Evolutionary conservation across 805 yeast genomes (phyloP).

Genomic region (Ogataea parapolymorpha): DNA sequence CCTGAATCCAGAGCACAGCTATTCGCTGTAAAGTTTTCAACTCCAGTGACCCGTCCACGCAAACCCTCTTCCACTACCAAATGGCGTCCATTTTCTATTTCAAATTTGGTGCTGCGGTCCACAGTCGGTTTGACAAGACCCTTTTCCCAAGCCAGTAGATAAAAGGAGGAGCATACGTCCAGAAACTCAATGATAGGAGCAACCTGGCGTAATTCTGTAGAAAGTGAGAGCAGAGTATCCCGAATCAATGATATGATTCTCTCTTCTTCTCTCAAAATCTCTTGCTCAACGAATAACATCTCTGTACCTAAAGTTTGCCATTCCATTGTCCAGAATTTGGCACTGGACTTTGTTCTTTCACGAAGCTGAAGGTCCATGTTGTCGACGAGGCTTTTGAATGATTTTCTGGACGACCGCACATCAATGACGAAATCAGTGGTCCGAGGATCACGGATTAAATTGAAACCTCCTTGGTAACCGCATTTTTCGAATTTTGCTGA

Average conservation of each 20-base stretch:
- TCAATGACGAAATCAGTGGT: conserved; percentile 28
- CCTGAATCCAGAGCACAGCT: conserved; percentile 35
- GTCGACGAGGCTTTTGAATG: conserved; percentile 9
- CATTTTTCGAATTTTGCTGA: conserved; percentile 6
- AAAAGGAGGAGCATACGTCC: conserved; percentile 73
- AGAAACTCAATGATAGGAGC: conserved; percentile 55
- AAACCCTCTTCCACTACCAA: conserved; percentile 80
- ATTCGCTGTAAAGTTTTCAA: conserved; percentile 46
- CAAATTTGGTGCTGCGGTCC: conserved; percentile 43
- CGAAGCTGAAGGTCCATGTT: conserved; percentile 12
- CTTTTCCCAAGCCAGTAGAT: conserved; percentile 65
- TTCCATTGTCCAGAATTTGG: conserved; percentile 39
- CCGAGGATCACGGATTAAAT: conserved; percentile 25
- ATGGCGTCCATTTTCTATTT: conserved; percentile 71
- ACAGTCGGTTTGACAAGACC: conserved; percentile 65
- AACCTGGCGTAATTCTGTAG: conserved; percentile 44
- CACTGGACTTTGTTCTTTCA: conserved; percentile 27
- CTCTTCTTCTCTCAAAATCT: conserved; percentile 55
- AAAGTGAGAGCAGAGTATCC: conserved; percentile 39
- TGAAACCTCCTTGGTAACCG: conserved; percentile 27
- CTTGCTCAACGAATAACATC: conserved; percentile 42
- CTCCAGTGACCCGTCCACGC: conserved; percentile 37
- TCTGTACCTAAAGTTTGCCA: conserved; percentile 53
- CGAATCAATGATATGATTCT: conserved; percentile 49
- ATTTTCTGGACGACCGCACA: conserved; percentile 25